Percentiles rank a stretch among this genome's conserved stretches.
phyloP scores from a whole-genome alignment of 2,329 filamentous ascomycete species.

The Colletotrichum spaethianum region DNA sequence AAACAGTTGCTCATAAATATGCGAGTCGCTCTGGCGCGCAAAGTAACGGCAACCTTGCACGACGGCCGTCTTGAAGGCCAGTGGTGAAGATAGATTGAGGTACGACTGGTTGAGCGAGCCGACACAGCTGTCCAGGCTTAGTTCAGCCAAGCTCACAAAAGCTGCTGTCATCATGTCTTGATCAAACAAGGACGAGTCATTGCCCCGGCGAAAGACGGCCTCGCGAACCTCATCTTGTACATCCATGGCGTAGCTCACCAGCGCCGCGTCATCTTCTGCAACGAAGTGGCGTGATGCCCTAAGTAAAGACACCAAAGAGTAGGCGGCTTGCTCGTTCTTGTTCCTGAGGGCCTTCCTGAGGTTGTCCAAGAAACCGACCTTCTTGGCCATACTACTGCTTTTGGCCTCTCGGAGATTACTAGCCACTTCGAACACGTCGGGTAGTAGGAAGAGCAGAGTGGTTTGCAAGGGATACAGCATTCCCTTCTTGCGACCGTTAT shows the following conservation, averaged over 20 bases:
- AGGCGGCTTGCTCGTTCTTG: constrained; percentile 76
- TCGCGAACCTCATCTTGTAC: constrained; percentile 79
- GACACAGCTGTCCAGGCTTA: constrained; percentile 72
- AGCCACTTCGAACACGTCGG: constrained; percentile 79
- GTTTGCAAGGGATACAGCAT: constrained; percentile 75
- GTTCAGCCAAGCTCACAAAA: constrained; percentile 74
- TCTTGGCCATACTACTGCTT: constrained; percentile 74
- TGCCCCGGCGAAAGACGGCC: constrained; percentile 71
- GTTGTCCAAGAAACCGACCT: constrained; percentile 75
- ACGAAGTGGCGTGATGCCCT: constrained; percentile 76
- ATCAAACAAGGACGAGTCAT: constrained; percentile 68
- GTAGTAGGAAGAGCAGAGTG: constrained; percentile 73
- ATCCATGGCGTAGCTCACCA: constrained; percentile 78
- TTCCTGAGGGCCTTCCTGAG: constrained; percentile 75
- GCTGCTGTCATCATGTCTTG: constrained; percentile 76
- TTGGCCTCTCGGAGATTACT: constrained; percentile 77
- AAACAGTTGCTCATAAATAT: constrained; percentile 70
- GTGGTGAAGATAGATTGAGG: constrained; percentile 69
- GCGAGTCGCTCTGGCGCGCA: constrained; percentile 64
- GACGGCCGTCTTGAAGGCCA: constrained; percentile 73
- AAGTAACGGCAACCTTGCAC: constrained; percentile 76
- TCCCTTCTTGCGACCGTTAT: constrained; percentile 68
- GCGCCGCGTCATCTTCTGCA: constrained; percentile 72
- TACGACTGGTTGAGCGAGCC: constrained; percentile 71
- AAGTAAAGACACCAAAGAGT: constrained; percentile 74